Evolutionary conservation across 78 protist species (phyloP).

Genomic region (Diacronema lutheri): DNA sequence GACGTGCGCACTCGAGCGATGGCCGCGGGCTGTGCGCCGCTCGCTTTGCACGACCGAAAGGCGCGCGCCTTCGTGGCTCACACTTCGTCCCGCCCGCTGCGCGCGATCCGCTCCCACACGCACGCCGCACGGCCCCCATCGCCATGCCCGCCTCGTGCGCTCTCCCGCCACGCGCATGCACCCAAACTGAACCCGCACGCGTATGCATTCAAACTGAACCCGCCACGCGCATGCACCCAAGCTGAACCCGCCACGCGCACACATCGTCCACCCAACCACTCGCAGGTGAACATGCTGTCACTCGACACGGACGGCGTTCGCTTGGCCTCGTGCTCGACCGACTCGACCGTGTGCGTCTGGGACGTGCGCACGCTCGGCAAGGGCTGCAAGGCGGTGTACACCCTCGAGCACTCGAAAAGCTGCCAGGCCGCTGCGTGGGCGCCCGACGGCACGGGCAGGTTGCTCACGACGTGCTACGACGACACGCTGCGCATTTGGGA

Average conservation of each 20-base stretch:
- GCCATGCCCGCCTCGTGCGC: too few relatives aligned
- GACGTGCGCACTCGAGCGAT: too few relatives aligned
- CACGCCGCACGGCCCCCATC: too few relatives aligned
- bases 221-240: too few relatives aligned
- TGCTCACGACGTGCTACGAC: neutral
- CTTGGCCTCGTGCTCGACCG: neutral
- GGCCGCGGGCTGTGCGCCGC: neutral
- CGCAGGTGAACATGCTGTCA: neutral
- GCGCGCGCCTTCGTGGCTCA: too few relatives aligned
- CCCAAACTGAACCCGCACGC: too few relatives aligned
- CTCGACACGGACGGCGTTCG: neutral
- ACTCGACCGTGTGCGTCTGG: neutral
- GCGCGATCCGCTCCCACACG: too few relatives aligned
- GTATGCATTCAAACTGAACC: too few relatives aligned
- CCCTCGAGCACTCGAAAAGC: neutral
- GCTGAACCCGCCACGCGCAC: too few relatives aligned
- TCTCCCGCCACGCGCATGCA: too few relatives aligned
- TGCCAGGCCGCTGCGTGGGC: neutral
- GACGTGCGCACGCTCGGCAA: neutral
- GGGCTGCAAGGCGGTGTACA: neutral
- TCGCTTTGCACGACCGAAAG: neutral
- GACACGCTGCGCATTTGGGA: neutral
- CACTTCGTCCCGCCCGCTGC: too few relatives aligned
- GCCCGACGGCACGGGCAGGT: neutral
- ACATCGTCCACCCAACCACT: too few relatives aligned